Conservation (phyloP, 345 rosid species). For the Cardamine chenopodiifolia region DNA sequence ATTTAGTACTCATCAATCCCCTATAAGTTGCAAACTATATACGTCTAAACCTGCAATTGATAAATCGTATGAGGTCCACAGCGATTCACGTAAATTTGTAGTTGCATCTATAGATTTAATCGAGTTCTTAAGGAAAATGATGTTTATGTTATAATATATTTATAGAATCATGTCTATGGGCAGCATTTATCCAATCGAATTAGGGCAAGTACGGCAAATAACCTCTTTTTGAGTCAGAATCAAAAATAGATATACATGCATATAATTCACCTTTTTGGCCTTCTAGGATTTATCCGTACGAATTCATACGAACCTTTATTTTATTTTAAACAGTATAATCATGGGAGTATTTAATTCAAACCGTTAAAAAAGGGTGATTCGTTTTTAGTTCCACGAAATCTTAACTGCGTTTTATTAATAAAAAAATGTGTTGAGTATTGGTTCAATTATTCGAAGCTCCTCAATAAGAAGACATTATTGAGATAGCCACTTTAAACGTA, state of each 20-base stretch:
- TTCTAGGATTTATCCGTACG: constrained; percentile 18
- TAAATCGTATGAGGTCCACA: constrained; percentile 25
- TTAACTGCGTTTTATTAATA: not conserved
- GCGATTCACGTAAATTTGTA: constrained; percentile 16
- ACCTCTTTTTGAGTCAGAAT: constrained; percentile 17
- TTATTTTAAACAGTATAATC: not conserved
- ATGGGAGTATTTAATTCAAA: not conserved
- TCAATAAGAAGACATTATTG: not conserved
- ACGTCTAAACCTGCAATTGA: constrained; percentile 10
- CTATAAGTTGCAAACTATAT: constrained; percentile 6
- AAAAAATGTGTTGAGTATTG: not conserved
- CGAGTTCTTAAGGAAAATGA: constrained; percentile 16
- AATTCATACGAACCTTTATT: not conserved
- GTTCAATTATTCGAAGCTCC: not conserved
- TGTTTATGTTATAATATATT: constrained; percentile 11
- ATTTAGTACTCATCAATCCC: not conserved
- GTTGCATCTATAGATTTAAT: constrained; percentile 9
- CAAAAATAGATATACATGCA: constrained; percentile 15
- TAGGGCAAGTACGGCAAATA: constrained; percentile 13
- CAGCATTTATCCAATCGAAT: constrained; percentile 33
- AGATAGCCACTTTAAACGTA: not conserved
- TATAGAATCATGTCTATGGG: constrained; percentile 24
- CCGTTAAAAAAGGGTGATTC: not conserved
- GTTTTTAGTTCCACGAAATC: not conserved
- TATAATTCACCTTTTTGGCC: constrained; percentile 20